Conservation (phyloP, 192 early-diverging fungal genomes). For the Lobosporangium transversale region DNA sequence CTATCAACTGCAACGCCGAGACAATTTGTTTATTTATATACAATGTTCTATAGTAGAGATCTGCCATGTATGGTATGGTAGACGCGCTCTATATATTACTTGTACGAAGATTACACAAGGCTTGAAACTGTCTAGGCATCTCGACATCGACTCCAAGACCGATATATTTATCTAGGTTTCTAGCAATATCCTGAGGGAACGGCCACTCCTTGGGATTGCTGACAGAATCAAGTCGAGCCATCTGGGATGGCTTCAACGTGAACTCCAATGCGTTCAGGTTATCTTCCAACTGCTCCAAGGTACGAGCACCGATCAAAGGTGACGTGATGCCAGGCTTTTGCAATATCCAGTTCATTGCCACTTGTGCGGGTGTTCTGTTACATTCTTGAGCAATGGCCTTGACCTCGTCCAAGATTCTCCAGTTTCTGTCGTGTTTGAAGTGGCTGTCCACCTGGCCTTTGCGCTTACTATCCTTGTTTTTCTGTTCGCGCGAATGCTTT, state of each 20-base stretch:
- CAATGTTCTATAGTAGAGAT: no score
- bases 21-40: no score
- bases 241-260: conserved; percentile 41
- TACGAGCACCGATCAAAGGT: conserved; percentile 46
- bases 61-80: not conserved
- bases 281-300: conserved; percentile 40
- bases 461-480: conserved; percentile 5
- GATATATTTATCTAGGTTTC: conserved; percentile 22
- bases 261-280: conserved; percentile 52
- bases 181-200: conserved; percentile 38
- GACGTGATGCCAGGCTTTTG: conserved; percentile 57
- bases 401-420: conserved; percentile 57
- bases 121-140: conserved; percentile 23
- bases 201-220: conserved; percentile 45
- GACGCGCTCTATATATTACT: conserved; percentile 15
- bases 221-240: conserved; percentile 42
- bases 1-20: no score
- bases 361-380: conserved; percentile 53
- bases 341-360: conserved; percentile 59
- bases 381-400: conserved; percentile 53
- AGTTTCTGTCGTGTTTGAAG: conserved; percentile 32
- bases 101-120: conserved; percentile 14
- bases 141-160: conserved; percentile 23
- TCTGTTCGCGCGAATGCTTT: conserved; percentile 31
- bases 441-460: conserved; percentile 10